Evolutionary conservation across 148 eudicot species (phyloP), one percentile per base, ranked within the genome.

Genomic region (Diospyros kaki): DNA sequence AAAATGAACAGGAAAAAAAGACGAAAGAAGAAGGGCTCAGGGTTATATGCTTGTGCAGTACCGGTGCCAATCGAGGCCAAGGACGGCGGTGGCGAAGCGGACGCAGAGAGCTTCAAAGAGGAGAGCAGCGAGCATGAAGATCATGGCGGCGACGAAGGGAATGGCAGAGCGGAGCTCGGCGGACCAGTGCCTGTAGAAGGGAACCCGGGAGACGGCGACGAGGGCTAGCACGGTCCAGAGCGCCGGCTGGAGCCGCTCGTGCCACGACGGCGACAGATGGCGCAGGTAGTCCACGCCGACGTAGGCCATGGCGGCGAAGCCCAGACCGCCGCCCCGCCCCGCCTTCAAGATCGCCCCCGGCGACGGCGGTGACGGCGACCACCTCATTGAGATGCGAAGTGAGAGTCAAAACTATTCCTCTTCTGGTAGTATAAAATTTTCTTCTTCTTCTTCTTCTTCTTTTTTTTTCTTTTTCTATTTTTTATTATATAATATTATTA

Each of bases 21-120:
- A 53, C 2, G 56, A 53, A 10, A 13, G 6, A 56, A 28, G 28
- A 28, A 28, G 0, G 28, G 28, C 28, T 28, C 28, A 28, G 28
- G 28, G 28, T 28, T 28, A 0, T 28, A 28, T 28, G 28, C 28
- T 42, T 13, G 41, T 40, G 51, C 13, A n/a, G n/a, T 86, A 95
- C 98, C 91, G 71, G 83, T 95, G 96, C 98, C 98, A 95, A 64
- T 90, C 90, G 64, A 89, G 93, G 60, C 98, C 98, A 18, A 92
- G 93, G 18, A 95, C 94, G 40, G 92, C 91, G 5, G 98, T 89
- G 58, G 90, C 97, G 46, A 81, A 95, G 40, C 98, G 94, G 75
- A 95, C 98, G 66, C 93, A 89, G 64, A 95, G 78, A 43, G 81
- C 83, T 80, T 95, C 98, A 58, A 86, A 69, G 13, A 95, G 91